Base-by-base conservation (phyloP, 129 eudicot species). In the Flaveria bidentis region DNA sequence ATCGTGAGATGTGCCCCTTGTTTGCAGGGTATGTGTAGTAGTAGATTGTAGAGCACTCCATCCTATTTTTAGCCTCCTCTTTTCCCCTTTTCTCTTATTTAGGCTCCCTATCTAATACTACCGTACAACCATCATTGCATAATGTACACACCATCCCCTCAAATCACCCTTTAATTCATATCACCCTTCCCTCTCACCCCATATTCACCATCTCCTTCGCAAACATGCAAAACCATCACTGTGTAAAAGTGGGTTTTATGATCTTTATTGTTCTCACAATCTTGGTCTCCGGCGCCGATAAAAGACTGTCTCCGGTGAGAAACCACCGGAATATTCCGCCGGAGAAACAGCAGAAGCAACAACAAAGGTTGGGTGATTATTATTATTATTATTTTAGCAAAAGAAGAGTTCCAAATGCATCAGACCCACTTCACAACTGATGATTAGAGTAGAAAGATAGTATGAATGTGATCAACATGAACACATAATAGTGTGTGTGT, bases 351-450 rank as follows among this genome's bases (percentile, higher is more conserved):
- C 57, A 69, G 70, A 62, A 55, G 39, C 68, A 71, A 49, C 73
- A 56, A 2, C 75, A 52, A 36, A 20, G 36, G n/a, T 50, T 71
- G 56, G 78, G 75, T 62, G 76, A 42, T 52, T 62, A 45, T 45
- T 11, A 45, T 45, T 10, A 44, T 44, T 8, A 45, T 45, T 69
- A 61, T 17, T 69, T 81, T n/a, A 74, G 81, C 78, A 81, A 85
- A 78, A 69, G 88, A 58, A 85, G 85, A 47, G 88, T 85, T 30
- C 88, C 88, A 42, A 81, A 85, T 56, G 85, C 64, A 10, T 85
- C 88, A 1, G 88, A 85, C 85, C 88, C 88, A 5, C 85, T 85
- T 78, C 88, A 85, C 53, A 85, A 85, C 20, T 71, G 17, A 6
- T 55, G 10, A 33, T 36, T 16, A 17, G 12, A 66, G 17, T 72